A percentile compares a stretch with the other conserved stretches of the same genome.
Evolutionary conservation across 129 eudicot species (phyloP).

Genomic region (Flaveria trinervia): DNA sequence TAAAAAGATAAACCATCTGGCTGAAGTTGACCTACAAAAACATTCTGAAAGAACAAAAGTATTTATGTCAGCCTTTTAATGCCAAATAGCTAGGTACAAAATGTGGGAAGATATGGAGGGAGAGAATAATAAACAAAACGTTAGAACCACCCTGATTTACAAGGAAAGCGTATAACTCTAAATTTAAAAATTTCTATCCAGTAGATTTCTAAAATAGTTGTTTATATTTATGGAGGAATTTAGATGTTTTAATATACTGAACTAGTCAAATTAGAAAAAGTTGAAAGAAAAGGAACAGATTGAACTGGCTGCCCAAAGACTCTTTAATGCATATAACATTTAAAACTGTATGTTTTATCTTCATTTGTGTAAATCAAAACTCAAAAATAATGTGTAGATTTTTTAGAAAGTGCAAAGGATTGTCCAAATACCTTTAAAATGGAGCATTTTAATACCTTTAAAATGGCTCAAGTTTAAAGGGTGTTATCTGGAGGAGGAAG

Average conservation of each 20-base stretch:
- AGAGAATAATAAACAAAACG: no score
- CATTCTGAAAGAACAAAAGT: background rate
- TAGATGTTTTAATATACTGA: background rate
- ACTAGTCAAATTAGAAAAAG: background rate
- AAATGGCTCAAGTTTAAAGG: constrained; percentile 21
- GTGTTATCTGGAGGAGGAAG: constrained; percentile 20
- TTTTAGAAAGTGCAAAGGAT: background rate
- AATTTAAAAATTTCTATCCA: no score
- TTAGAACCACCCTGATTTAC: no score
- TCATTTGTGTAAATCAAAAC: background rate
- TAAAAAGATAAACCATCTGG: constrained; percentile 22
- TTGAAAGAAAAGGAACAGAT: background rate
- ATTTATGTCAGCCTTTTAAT: background rate
- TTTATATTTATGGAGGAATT: background rate
- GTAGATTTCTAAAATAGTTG: background rate
- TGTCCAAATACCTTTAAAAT: constrained; percentile 31
- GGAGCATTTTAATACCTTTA: constrained; percentile 30
- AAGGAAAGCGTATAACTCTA: no score
- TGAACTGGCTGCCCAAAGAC: background rate
- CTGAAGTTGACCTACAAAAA: constrained; percentile 23
- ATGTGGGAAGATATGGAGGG: background rate
- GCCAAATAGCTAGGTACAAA: background rate
- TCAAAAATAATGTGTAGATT: background rate
- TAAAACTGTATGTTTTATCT: background rate
- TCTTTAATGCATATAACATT: background rate